phyloP scores from a whole-genome alignment of 1,139 yeast genomes.

The Yamadazyma trypodendri region DNA sequence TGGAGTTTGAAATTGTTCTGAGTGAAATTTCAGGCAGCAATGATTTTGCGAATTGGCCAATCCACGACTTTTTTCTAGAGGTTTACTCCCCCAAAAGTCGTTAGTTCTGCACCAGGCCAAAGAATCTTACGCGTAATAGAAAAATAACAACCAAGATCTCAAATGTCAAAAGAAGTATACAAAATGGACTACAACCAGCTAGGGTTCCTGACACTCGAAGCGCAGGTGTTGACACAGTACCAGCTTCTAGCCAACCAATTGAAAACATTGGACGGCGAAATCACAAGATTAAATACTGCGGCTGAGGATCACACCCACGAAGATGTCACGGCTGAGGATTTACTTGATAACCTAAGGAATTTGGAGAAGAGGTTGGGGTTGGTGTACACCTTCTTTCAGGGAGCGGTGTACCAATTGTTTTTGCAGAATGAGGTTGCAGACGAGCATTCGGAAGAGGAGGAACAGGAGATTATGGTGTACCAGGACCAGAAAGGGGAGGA shows the following conservation, averaged over 20 bases:
- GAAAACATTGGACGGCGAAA: conserved; percentile 31
- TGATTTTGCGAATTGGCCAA: not conserved
- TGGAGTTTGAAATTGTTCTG: not conserved
- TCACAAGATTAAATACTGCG: conserved; percentile 26
- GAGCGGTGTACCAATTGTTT: conserved; percentile 63
- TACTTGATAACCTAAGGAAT: conserved; percentile 51
- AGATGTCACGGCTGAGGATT: conserved; percentile 20
- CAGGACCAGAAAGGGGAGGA: conserved; percentile 4
- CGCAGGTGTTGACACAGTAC: conserved; percentile 45
- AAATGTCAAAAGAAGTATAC: conserved; percentile 9
- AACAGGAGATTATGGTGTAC: conserved; percentile 8
- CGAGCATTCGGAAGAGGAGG: conserved; percentile 6
- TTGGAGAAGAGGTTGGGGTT: conserved; percentile 64
- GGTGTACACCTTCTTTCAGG: conserved; percentile 64
- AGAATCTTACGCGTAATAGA: not conserved
- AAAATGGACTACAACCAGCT: conserved; percentile 29
- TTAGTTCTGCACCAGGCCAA: not conserved
- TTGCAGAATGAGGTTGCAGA: conserved; percentile 14
- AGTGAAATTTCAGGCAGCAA: conserved; percentile 1
- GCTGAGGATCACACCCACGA: conserved; percentile 12
- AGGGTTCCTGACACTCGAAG: conserved; percentile 36
- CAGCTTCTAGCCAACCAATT: conserved; percentile 46
- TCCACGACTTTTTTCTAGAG: too few species aligned
- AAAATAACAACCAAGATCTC: not conserved
- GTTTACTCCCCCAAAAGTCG: too few species aligned